phyloP scores from a whole-genome alignment of 2,329 filamentous ascomycete genomes.

The Cladophialophora carrionii region DNA sequence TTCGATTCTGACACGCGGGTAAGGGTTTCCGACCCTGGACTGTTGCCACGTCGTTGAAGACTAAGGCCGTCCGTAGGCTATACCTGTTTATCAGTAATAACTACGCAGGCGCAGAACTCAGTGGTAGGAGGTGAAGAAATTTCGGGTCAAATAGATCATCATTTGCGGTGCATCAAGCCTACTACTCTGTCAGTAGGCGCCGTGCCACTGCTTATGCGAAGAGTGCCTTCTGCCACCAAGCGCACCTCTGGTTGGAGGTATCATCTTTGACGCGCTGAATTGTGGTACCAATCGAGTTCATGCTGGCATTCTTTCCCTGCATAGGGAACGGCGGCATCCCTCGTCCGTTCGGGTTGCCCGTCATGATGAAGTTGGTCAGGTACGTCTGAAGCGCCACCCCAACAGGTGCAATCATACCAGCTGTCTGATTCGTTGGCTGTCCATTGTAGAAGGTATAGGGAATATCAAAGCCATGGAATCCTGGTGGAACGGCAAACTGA shows the following conservation, averaged over 20 bases:
- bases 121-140: not conserved
- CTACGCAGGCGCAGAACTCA: not conserved
- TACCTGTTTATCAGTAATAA: not conserved
- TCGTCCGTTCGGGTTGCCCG: slow-evolving; percentile 43
- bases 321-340: slow-evolving; percentile 51
- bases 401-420: slow-evolving; percentile 42
- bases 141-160: not conserved
- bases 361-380: slow-evolving; percentile 45
- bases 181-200: not conserved
- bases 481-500: slow-evolving; percentile 58
- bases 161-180: not conserved
- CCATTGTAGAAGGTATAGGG: slow-evolving; percentile 57
- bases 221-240: slow-evolving; percentile 58
- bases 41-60: no score
- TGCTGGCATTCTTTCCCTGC: slow-evolving; percentile 51
- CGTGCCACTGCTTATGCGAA: slow-evolving; percentile 32
- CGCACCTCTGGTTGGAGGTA: slow-evolving; percentile 30
- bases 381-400: slow-evolving; percentile 46
- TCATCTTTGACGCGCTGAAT: slow-evolving; percentile 53
- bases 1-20: no score
- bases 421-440: slow-evolving; percentile 44
- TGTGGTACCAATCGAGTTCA: slow-evolving; percentile 51
- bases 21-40: no score
- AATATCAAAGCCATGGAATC: slow-evolving; percentile 58
- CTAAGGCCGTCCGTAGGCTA: no score